Evolutionary conservation across 805 yeast species (phyloP).

Genomic region (Kockiozyma suomiensis): DNA sequence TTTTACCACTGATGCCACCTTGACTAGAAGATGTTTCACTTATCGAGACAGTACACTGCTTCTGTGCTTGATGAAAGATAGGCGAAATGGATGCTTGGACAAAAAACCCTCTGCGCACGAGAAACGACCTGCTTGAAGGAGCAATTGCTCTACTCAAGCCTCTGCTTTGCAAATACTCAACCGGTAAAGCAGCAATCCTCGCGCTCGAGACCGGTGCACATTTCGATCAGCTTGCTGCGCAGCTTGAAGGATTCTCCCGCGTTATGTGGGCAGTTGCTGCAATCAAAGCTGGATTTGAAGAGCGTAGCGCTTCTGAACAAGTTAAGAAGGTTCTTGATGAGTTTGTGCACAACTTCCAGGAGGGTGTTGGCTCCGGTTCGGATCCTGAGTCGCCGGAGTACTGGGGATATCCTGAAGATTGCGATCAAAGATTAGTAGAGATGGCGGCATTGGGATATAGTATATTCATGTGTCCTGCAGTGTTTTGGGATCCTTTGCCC

Average conservation of each 20-base stretch:
- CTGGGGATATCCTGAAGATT: slow-evolving; percentile 39
- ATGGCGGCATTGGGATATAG: slow-evolving; percentile 42
- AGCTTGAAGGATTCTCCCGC: slow-evolving; percentile 42
- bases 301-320: slow-evolving; percentile 33
- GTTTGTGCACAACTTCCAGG: slow-evolving; percentile 26
- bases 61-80: too few relatives aligned
- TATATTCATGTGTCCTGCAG: slow-evolving; percentile 37
- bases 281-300: slow-evolving; percentile 37
- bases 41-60: not conserved
- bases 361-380: slow-evolving; percentile 40
- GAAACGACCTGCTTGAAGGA: slow-evolving; percentile 7
- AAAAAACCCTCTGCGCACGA: not conserved
- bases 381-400: slow-evolving; percentile 40
- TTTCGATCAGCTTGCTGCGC: slow-evolving; percentile 38
- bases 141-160: slow-evolving; percentile 13
- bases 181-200: slow-evolving; percentile 20
- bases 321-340: not conserved
- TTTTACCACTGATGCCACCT: not conserved
- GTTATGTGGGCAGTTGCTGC: slow-evolving; percentile 44
- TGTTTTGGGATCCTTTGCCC: slow-evolving; percentile 40
- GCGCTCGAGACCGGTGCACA: slow-evolving; percentile 38
- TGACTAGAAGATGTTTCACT: not conserved
- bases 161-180: slow-evolving; percentile 11
- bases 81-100: slow-evolving; percentile 5
- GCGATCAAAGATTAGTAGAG: slow-evolving; percentile 41